Evolutionary conservation across 257 asterid species (phyloP), one percentile per base, ranked within the genome.

Genomic region (Anisodus acutangulus): DNA sequence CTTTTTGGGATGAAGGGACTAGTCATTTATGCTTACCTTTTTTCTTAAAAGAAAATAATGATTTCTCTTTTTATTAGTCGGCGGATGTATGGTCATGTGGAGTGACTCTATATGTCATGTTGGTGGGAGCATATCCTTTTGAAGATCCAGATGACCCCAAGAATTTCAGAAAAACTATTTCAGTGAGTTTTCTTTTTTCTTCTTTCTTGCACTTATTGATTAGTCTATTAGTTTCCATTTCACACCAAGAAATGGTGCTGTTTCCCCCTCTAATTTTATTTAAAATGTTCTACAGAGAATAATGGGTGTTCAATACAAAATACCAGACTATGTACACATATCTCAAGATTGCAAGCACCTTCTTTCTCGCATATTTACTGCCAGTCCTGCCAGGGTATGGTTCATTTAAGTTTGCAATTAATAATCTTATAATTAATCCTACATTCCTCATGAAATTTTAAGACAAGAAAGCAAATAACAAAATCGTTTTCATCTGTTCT

Each of bases 11-110:
- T 1, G 35, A 1, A 31, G 35, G 35, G 35, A 31, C 1, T 45
- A 74, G 37, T 62, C 9, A 63, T 26, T 63, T 26, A 10, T 9
- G 3, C 19, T 59, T 59, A 9, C 31, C 1, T 59, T 17, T 54
- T 31, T 31, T 31, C 35, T 31, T 31, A 31, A 31, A 31, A 31
- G 45, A 41, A 41, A 39, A 69, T 15, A 10, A 3, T 22, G 0
- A 0, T 11, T 49, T 19, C 9, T 0, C 4, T 22, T 72, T 47
- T 26, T 3, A 31, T 53, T 31, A 92, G 96, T 76, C 89, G 88
- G 97, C 94, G 26, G 96, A 93, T 89, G 94, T 90, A 63, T 93
- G 96, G 95, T 92, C 96, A 13, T 90, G 93, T 88, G 96, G 97
- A 82, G 97, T 91, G 51, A 92, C 96, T 12, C 88, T 93, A 3